A percentile compares a stretch with the other conserved stretches of the same genome.
Conservation (phyloP, 805 yeast genomes). For the Kuraishia hungarica region DNA sequence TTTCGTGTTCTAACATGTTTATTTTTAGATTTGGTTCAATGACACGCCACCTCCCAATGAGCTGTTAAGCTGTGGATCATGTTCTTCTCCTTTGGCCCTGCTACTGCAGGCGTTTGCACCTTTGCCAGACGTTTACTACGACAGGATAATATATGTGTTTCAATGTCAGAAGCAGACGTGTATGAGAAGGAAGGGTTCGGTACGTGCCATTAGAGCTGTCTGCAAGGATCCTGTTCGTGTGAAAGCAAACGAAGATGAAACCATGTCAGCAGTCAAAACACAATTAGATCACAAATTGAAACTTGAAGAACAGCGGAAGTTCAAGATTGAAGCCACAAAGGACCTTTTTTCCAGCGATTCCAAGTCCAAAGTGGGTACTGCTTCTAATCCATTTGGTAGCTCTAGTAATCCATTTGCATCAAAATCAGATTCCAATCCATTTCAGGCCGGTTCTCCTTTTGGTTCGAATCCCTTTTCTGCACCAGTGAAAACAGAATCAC, state of each 20-base stretch:
- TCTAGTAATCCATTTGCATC: conserved; percentile 21
- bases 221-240: conserved; percentile 46
- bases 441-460: conserved; percentile 8
- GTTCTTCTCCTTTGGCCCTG: conserved; percentile 54
- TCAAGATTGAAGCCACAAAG: conserved; percentile 26
- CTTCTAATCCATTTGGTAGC: conserved; percentile 12
- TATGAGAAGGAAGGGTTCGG: conserved; percentile 57
- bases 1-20: not conserved
- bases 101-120: conserved; percentile 79
- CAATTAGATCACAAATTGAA: conserved; percentile 34
- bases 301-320: conserved; percentile 31
- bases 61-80: conserved; percentile 54
- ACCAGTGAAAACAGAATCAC: conserved; percentile 9
- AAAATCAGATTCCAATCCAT: conserved; percentile 28
- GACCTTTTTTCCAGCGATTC: conserved; percentile 21
- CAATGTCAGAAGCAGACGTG: conserved; percentile 62
- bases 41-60: conserved; percentile 47
- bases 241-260: conserved; percentile 27
- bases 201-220: conserved; percentile 73
- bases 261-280: conserved; percentile 30
- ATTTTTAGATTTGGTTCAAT: conserved; percentile 11
- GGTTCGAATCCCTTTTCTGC: not conserved
- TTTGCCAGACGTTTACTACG: conserved; percentile 61
- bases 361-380: conserved; percentile 11
- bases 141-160: conserved; percentile 74